Evolutionary conservation across 2,329 filamentous ascomycete species (phyloP).

Genomic region (Exophiala oligosperma): DNA sequence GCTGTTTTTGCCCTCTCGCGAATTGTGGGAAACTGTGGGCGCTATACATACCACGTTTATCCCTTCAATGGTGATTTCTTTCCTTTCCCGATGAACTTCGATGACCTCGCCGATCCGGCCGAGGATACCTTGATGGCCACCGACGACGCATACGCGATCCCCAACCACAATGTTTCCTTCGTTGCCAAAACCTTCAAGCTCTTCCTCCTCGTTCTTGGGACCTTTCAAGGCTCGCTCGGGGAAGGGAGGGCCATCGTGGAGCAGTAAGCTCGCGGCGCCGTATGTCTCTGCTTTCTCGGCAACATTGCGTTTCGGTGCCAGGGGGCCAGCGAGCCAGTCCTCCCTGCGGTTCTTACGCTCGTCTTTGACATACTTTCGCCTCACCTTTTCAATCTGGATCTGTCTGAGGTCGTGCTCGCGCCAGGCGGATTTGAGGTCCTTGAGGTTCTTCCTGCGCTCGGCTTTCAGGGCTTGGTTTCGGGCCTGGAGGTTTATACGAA

Average conservation of each 20-base stretch:
- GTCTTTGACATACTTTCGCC: constrained; percentile 40
- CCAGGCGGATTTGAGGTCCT: constrained; percentile 41
- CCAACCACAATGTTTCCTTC: constrained; percentile 58
- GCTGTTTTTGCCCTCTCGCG: neutral
- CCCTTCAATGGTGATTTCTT: constrained; percentile 62
- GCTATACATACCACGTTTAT: constrained; percentile 61
- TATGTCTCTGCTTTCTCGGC: constrained; percentile 59
- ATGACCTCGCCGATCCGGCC: constrained; percentile 78
- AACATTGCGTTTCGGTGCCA: constrained; percentile 75
- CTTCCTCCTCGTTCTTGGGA: constrained; percentile 43
- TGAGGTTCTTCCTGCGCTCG: constrained; percentile 45
- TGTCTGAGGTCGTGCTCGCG: constrained; percentile 36
- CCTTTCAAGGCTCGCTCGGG: constrained; percentile 31
- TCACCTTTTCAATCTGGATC: constrained; percentile 28
- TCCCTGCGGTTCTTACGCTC: constrained; percentile 64
- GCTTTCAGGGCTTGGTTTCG: constrained; percentile 62
- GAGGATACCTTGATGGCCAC: constrained; percentile 67
- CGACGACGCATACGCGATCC: constrained; percentile 80
- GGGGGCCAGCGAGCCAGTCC: constrained; percentile 74
- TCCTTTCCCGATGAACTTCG: constrained; percentile 55
- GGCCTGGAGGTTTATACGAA: constrained; percentile 65
- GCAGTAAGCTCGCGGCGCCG: constrained; percentile 53
- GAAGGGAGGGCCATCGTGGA: constrained; percentile 41
- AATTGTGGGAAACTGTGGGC: too few relatives aligned
- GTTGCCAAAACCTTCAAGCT: constrained; percentile 20